A percentile compares a stretch with the other conserved stretches of the same genome.
These are phyloP conservation scores for Gelatoporia subvermispora DNA, from an alignment of 768 basidiomycete genomes.

Conservation along the genomic window DNA sequence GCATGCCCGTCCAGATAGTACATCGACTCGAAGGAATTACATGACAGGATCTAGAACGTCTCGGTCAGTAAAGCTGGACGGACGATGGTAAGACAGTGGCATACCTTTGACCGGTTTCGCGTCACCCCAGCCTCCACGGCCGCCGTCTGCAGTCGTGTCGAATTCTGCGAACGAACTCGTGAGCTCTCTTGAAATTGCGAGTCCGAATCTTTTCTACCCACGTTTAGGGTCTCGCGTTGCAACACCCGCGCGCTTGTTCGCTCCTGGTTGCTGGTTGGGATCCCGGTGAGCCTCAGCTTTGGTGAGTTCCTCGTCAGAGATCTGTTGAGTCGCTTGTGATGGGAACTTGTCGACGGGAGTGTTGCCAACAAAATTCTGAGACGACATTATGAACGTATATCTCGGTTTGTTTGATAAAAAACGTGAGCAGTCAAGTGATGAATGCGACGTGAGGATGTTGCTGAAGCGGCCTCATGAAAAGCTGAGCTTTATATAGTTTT, in stretches of 20 bases:
- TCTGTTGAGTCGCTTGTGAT: slow-evolving; percentile 13
- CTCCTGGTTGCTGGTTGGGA: slow-evolving; percentile 18
- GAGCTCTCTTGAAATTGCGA: neutral
- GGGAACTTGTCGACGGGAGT: slow-evolving; percentile 22
- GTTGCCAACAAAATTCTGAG: slow-evolving; percentile 25
- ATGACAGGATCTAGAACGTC: neutral
- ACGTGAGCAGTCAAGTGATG: no score
- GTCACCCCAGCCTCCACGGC: slow-evolving; percentile 1
- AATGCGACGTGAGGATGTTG: no score
- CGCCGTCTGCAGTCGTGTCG: neutral
- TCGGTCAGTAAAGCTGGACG: neutral
- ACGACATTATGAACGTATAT: slow-evolving; percentile 5
- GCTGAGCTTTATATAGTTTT: no score
- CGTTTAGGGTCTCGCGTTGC: slow-evolving; percentile 21
- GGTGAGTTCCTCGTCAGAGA: slow-evolving; percentile 19
- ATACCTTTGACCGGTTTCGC: slow-evolving; percentile 3
- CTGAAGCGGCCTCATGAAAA: no score
- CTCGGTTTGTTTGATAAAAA: no score
- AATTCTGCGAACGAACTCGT: slow-evolving; percentile 3
- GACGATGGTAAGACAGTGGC: neutral
- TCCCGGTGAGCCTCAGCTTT: slow-evolving; percentile 15
- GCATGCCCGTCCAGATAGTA: no score
- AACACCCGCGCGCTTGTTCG: slow-evolving; percentile 24
- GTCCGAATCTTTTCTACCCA: neutral
- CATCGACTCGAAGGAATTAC: neutral